Evolutionary conservation across 805 yeast species (phyloP), one percentile per base, ranked within the genome.

Genomic region (Grigorovia humatica): DNA sequence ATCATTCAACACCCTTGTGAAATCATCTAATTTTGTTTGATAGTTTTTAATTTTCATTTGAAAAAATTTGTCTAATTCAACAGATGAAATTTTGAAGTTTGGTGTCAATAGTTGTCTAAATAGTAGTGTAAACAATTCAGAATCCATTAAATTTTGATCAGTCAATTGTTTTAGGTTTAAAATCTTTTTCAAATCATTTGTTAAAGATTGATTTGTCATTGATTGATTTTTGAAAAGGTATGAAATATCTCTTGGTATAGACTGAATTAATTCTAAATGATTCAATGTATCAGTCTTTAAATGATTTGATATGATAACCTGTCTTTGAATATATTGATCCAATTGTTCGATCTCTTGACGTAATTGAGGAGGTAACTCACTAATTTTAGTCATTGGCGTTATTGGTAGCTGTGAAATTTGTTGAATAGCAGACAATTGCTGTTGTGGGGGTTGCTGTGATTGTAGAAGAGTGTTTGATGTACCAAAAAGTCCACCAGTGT

Each of bases 311-410:
- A 84, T 82, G 48, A 80, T 75, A 44, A 84, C 85, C 67, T 86
- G 95, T 40, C 78, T 78, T 61, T 82, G 85, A 48, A 86, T 83
- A 62, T 82, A 85, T 52, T 78, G 75, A 65, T 86, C 88, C 52
- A 86, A 69, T 55, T 82, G 81, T 64, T 82, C 85, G 41, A 86
- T 70, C 61, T 85, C 88, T 54, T 71, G 76, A 59, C 83, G 85
- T 51, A 82, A 68, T n/a, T 70, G 76, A n/a, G 79, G 83, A 2
- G 93, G 90, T 43, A 86, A 69, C 54, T 85, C 91, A 9, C 81
- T 80, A 9, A 86, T 85, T 48, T 85, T 76, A 0, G 91, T 83
- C 81, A 86, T 79, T 13, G 89, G 81, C 11, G 85, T 83, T 46
- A 86, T 71, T 4, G 76, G 74, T 49, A 71, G 63, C 52, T 72